Evolutionary conservation across 2,329 filamentous ascomycete species (phyloP).

Genomic region (Rhynchosporium secalis): DNA sequence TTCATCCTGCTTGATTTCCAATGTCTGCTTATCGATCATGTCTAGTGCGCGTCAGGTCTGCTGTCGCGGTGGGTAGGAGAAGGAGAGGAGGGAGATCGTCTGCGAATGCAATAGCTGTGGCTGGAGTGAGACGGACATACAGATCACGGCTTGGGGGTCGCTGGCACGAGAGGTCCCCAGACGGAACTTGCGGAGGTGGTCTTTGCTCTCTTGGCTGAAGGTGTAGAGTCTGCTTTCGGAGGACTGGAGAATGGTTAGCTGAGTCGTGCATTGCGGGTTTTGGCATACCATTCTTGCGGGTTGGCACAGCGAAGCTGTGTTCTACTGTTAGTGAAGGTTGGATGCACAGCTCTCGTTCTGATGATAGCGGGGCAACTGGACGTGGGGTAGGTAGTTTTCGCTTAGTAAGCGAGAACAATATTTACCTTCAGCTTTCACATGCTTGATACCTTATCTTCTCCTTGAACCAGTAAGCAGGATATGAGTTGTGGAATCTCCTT

Average conservation of each 20-base stretch:
- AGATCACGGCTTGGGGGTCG: slow-evolving; percentile 88
- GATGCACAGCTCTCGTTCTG: slow-evolving; percentile 13
- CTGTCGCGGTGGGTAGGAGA: not conserved
- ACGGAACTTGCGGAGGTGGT: slow-evolving; percentile 91
- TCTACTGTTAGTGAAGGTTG: not conserved
- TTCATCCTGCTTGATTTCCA: slow-evolving; percentile 85
- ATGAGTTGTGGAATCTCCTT: not conserved
- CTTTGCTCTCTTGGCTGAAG: slow-evolving; percentile 87
- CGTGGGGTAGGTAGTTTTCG: not conserved
- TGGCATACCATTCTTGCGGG: slow-evolving; percentile 6
- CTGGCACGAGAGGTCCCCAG: slow-evolving; percentile 85
- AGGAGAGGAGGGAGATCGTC: not conserved
- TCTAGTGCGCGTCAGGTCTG: slow-evolving; percentile 52
- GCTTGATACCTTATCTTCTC: not conserved
- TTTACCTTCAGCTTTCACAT: not conserved
- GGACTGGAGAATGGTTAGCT: slow-evolving; percentile 28
- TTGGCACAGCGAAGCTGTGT: not conserved
- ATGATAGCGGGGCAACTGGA: not conserved
- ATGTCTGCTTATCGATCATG: slow-evolving; percentile 83
- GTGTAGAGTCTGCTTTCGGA: slow-evolving; percentile 90
- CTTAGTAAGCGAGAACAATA: slow-evolving; percentile 5
- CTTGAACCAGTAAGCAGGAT: not conserved
- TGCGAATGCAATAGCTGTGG: not conserved
- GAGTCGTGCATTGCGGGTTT: not conserved
- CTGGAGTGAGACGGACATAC: slow-evolving; percentile 58